phyloP scores from a whole-genome alignment of 169 alveolate genomes.

The Eimeria maxima region DNA sequence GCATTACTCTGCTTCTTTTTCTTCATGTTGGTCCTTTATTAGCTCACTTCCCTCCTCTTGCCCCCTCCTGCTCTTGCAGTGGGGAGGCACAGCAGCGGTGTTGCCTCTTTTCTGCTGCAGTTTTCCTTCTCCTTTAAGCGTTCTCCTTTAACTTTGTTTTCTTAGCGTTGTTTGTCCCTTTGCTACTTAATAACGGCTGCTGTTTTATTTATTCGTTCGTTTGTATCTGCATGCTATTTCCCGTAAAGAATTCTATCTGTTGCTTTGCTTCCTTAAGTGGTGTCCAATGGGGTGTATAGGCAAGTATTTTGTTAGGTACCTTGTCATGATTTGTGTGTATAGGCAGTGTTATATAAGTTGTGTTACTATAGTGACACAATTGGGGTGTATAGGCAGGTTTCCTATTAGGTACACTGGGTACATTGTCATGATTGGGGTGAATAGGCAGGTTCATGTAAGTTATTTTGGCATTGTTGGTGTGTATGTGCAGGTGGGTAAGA shows the following conservation, averaged over 20 bases:
- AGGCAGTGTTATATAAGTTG: no score
- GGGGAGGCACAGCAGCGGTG: no score
- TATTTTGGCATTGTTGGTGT: background rate
- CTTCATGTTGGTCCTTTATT: no score
- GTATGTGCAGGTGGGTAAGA: conserved; percentile 84
- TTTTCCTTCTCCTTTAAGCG: background rate
- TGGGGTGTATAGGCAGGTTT: background rate
- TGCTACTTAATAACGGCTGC: background rate
- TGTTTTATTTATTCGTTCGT: background rate
- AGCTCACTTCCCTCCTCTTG: no score
- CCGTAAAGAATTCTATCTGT: background rate
- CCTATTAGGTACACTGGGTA: background rate
- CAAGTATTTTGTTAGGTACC: background rate
- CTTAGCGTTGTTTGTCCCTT: background rate
- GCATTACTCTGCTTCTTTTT: no score
- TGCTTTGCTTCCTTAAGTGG: background rate
- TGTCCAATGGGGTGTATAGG: background rate
- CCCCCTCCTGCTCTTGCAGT: no score
- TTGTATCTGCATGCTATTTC: background rate
- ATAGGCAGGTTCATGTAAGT: background rate
- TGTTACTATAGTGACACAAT: no score
- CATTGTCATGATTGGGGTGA: no score
- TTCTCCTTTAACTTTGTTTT: background rate
- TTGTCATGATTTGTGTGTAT: no score
- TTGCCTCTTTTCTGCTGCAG: no score